phyloP scores from a whole-genome alignment of 2,329 filamentous ascomycete species.

The Bipolaris zeicola region DNA sequence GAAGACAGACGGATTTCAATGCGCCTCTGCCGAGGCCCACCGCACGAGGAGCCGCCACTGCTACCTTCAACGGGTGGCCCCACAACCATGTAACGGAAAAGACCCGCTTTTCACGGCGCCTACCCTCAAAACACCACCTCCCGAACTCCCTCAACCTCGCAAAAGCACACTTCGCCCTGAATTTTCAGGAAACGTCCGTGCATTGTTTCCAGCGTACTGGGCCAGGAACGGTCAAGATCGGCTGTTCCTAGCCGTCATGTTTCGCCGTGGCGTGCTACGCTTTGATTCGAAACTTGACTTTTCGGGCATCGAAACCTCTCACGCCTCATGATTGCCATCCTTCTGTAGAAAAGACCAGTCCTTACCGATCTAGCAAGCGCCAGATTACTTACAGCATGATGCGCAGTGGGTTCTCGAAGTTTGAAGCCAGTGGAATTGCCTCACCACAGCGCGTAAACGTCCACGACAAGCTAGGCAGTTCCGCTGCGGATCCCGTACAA shows the following conservation, averaged over 20 bases:
- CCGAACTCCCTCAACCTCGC: constrained; percentile 15
- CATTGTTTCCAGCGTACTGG: constrained; percentile 13
- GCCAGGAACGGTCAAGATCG: constrained; percentile 11
- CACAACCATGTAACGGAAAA: constrained; percentile 20
- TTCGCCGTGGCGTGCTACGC: constrained; percentile 26
- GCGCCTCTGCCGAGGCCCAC: constrained; percentile 6
- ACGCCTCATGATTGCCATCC: constrained; percentile 20
- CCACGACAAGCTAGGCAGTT: constrained; percentile 17
- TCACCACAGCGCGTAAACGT: constrained; percentile 17
- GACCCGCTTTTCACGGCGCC: constrained; percentile 21
- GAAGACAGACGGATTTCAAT: not conserved
- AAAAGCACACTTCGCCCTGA: not conserved
- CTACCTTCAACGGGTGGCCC: constrained; percentile 12
- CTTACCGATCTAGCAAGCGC: constrained; percentile 5
- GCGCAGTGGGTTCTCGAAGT: constrained; percentile 14
- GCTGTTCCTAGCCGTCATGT: constrained; percentile 22
- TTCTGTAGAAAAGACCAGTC: constrained; percentile 2
- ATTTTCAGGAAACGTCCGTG: not conserved
- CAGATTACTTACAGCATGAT: constrained; percentile 7
- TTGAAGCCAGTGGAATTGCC: constrained; percentile 29
- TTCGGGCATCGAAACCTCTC: constrained; percentile 25
- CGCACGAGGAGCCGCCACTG: constrained; percentile 3
- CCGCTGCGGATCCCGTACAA: constrained; percentile 4
- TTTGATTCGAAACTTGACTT: constrained; percentile 33
- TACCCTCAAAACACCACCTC: constrained; percentile 25